Conservation (phyloP, 2,329 filamentous ascomycete genomes). For the Fragosphaeria purpurea region DNA sequence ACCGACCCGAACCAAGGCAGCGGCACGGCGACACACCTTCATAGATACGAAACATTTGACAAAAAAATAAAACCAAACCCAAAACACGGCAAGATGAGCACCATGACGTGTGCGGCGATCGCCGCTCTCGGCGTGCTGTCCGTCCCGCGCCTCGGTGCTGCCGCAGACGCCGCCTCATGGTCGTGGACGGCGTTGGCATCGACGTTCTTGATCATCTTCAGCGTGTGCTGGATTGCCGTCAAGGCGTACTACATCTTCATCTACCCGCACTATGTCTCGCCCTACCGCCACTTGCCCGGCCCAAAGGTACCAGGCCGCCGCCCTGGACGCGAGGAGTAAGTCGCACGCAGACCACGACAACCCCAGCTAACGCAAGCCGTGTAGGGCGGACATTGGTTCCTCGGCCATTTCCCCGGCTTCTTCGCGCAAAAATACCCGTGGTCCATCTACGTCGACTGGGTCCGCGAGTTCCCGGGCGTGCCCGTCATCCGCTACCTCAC, state of each 20-base stretch:
- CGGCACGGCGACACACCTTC: too few relatives aligned
- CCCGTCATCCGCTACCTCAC: conserved; percentile 29
- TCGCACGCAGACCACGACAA: neutral
- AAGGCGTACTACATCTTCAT: conserved; percentile 27
- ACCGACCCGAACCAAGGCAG: too few relatives aligned
- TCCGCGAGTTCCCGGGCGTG: conserved; percentile 10
- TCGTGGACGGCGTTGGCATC: neutral
- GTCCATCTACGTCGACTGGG: conserved; percentile 9
- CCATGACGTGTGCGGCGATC: neutral
- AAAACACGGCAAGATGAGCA: neutral
- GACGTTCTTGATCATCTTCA: neutral
- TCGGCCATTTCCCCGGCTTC: conserved; percentile 8
- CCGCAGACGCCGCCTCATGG: neutral
- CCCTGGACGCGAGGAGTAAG: neutral
- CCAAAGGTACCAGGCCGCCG: conserved; percentile 24
- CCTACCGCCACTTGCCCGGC: conserved; percentile 33
- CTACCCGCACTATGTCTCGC: conserved; percentile 33
- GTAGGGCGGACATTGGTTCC: conserved; percentile 8
- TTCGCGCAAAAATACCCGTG: conserved; percentile 7
- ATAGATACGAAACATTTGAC: too few relatives aligned
- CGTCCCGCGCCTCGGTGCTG: neutral
- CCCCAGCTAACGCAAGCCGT: neutral
- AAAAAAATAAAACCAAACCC: too few relatives aligned
- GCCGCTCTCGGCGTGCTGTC: neutral
- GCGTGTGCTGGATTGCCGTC: neutral